Conservation (phyloP, 495 filamentous ascomycete species). For the Geopyxis carbonaria region DNA sequence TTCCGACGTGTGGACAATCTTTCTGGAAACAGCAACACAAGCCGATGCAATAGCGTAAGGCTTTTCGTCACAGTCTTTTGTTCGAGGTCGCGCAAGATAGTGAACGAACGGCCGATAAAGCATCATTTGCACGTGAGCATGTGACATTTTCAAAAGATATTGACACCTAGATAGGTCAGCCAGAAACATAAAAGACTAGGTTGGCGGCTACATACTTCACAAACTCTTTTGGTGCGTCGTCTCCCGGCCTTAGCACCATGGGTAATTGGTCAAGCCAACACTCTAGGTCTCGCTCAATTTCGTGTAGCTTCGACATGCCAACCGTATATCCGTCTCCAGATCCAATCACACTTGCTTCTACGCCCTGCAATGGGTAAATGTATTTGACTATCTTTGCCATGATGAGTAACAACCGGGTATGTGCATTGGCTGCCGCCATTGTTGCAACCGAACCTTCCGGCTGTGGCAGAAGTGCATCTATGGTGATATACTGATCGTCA, state of each 20-base stretch:
- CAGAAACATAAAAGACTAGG: neutral
- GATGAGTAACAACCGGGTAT: slow-evolving; percentile 59
- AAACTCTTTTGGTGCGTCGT: slow-evolving; percentile 47
- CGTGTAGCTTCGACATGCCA: slow-evolving; percentile 71
- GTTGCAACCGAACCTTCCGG: slow-evolving; percentile 57
- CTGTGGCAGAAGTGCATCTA: slow-evolving; percentile 52
- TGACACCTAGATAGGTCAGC: slow-evolving; percentile 44
- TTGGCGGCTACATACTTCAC: slow-evolving; percentile 43
- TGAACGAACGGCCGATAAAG: slow-evolving; percentile 91
- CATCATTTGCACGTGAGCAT: slow-evolving; percentile 84
- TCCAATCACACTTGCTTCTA: slow-evolving; percentile 38
- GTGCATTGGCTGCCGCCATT: slow-evolving; percentile 70
- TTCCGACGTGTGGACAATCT: slow-evolving; percentile 79
- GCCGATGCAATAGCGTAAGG: slow-evolving; percentile 82
- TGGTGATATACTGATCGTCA: slow-evolving; percentile 84
- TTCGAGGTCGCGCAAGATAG: slow-evolving; percentile 59
- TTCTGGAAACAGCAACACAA: slow-evolving; percentile 77
- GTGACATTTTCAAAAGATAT: slow-evolving; percentile 72
- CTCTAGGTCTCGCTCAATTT: slow-evolving; percentile 75
- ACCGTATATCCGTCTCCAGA: slow-evolving; percentile 48
- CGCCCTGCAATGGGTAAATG: slow-evolving; percentile 73
- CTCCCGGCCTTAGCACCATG: slow-evolving; percentile 54
- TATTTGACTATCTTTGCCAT: slow-evolving; percentile 72
- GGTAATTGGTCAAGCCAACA: slow-evolving; percentile 71
- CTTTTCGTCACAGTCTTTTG: slow-evolving; percentile 60